Evolutionary conservation across 2,329 filamentous ascomycete species (phyloP), one percentile per base, ranked within the genome.

Genomic region (Verticillium dahliae): DNA sequence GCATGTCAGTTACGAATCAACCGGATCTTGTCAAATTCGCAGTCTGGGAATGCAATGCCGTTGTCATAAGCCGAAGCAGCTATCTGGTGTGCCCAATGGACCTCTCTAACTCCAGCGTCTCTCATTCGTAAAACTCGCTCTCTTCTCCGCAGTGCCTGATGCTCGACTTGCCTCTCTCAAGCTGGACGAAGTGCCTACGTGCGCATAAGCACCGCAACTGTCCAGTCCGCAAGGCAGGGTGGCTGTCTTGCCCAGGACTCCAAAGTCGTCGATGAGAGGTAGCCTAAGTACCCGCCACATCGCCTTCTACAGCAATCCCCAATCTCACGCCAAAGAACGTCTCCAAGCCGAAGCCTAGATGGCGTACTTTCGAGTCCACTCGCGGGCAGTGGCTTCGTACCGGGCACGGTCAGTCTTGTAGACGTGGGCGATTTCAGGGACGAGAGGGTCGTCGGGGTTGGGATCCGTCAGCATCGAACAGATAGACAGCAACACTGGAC

Each of bases 401-500:
- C 92, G 86, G 71, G 91, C 87, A 71, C 92, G 90, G 79, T 99
- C 95, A 68, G 94, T 97, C 89, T 99, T 99, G 90, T 99, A 99
- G 75, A 98, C 92, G 75, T 99, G 95, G 72, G 95, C 95, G 73
- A 99, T 99, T 83, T 99, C 95, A 67, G 95, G 95, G 65, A 99
- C 95, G 69, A 99, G 89, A 74, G 95, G 95, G 79, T 99, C 95
- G 77, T 99, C 95, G 67, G 95, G 95, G 85, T 99, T 99, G 70
- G 95, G 95, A 81, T 99, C 95, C 74, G 95, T 99, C 77, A 99
- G 84, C 95, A 99, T 98, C 60, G 95, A 99, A 85, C 95, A 99
- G 84, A 99, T 99, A 62, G 95, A 98, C 68, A 99, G 87, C 34
- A 99, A 85, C 62, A 99, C 95, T 98, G 64, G 27, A 27, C 4